Conservation (phyloP, 177 flowering plant species). For the Vitis hybrid region DNA sequence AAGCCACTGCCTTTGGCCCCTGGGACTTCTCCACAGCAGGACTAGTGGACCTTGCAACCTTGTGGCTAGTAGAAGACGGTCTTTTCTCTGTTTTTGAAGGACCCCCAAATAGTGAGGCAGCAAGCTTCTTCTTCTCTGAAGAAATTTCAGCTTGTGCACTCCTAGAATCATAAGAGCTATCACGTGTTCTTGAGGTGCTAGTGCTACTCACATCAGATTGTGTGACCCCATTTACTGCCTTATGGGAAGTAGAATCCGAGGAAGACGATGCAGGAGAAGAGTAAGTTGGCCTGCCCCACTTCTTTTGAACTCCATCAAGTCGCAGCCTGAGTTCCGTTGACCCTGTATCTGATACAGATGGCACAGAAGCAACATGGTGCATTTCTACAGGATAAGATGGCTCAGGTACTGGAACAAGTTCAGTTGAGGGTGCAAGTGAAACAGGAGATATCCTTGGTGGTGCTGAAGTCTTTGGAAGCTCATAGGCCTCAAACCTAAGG, state of each 20-base stretch:
- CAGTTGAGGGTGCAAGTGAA: slow-evolving; percentile 46
- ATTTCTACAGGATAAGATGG: slow-evolving; percentile 49
- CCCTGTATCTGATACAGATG: slow-evolving; percentile 42
- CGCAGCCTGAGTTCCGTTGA: slow-evolving; percentile 64
- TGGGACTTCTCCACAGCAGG: slow-evolving; percentile 37
- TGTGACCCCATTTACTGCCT: slow-evolving; percentile 56
- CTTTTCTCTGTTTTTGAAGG: slow-evolving; percentile 58
- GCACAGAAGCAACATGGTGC: slow-evolving; percentile 30
- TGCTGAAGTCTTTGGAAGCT: slow-evolving; percentile 75
- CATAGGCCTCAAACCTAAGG: slow-evolving; percentile 97
- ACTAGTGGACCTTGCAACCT: slow-evolving; percentile 36
- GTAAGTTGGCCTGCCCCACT: slow-evolving; percentile 91
- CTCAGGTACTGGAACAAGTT: slow-evolving; percentile 66
- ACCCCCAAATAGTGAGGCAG: slow-evolving; percentile 93
- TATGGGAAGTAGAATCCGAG: slow-evolving; percentile 45
- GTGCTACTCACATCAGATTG: slow-evolving; percentile 35
- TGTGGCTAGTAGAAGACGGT: slow-evolving; percentile 50
- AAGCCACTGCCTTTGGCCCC: slow-evolving; percentile 18
- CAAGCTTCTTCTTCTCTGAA: slow-evolving; percentile 91
- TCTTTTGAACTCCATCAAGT: slow-evolving; percentile 95
- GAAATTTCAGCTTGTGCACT: slow-evolving; percentile 56
- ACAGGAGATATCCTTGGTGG: slow-evolving; percentile 38
- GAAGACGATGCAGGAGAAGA: slow-evolving; percentile 58
- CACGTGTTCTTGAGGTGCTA: slow-evolving; percentile 40
- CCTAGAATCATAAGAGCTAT: slow-evolving; percentile 47